These are phyloP conservation scores for Heterobasidion irregulare DNA, from an alignment of 1,284 basidiomycete genomes.

Conservation along the genomic window DNA sequence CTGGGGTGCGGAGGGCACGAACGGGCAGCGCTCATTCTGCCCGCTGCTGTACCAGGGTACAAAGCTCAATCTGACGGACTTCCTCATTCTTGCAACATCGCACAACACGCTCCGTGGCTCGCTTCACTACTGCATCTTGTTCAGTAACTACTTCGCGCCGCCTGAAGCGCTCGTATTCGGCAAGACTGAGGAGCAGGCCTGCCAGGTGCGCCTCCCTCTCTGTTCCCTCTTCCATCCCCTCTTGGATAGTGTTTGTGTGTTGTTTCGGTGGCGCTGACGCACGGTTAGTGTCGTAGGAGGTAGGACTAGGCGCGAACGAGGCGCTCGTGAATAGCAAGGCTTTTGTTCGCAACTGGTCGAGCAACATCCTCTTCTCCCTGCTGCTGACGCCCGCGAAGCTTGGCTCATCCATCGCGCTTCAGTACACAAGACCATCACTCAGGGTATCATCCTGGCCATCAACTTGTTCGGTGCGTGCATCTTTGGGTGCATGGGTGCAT, in stretches of 20 bases:
- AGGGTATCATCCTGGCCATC: slow-evolving; percentile 96
- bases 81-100: slow-evolving; percentile 89
- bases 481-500: background rate
- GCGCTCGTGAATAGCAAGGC: slow-evolving; percentile 94
- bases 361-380: slow-evolving; percentile 95
- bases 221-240: background rate
- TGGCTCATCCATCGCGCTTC: slow-evolving; percentile 80
- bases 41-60: slow-evolving; percentile 96
- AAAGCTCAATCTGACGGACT: slow-evolving; percentile 90
- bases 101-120: slow-evolving; percentile 85
- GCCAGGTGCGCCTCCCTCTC: slow-evolving; percentile 19
- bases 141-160: slow-evolving; percentile 98
- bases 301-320: slow-evolving; percentile 71
- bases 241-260: no score
- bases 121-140: slow-evolving; percentile 94
- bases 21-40: slow-evolving; percentile 99
- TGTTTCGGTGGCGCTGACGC: background rate
- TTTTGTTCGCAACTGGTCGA: slow-evolving; percentile 95
- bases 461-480: slow-evolving; percentile 80
- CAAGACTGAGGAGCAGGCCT: slow-evolving; percentile 88
- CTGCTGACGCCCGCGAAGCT: slow-evolving; percentile 86
- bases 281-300: slow-evolving; percentile 39
- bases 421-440: slow-evolving; percentile 99
- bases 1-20: slow-evolving; percentile 97
- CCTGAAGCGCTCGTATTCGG: slow-evolving; percentile 97